Evolutionary conservation across 768 basidiomycete genomes (phyloP).

Genomic region (Amanita muscaria): DNA sequence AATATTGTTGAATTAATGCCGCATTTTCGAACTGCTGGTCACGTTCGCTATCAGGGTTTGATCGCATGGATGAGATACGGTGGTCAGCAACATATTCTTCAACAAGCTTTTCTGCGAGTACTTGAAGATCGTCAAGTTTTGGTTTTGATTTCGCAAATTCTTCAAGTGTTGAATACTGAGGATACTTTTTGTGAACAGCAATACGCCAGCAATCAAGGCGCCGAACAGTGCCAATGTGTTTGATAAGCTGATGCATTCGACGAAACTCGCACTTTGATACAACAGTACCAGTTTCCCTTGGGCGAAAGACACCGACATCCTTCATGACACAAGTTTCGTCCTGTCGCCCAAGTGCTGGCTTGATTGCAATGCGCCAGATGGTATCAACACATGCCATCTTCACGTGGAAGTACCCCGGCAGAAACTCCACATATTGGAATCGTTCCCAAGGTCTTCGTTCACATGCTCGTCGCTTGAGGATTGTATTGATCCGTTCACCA

Average conservation of each 20-base stretch:
- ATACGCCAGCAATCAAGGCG: constrained; percentile 21
- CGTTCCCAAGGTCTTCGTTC: constrained; percentile 7
- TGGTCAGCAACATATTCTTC: constrained; percentile 13
- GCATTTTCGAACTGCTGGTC: too few relatives aligned
- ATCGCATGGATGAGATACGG: not conserved
- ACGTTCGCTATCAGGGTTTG: constrained; percentile 5
- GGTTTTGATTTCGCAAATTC: constrained; percentile 21
- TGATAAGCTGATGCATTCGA: constrained; percentile 23
- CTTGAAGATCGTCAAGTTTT: constrained; percentile 12
- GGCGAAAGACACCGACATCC: constrained; percentile 14
- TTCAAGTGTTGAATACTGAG: constrained; percentile 11
- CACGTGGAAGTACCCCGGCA: constrained; percentile 19
- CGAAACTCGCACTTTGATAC: constrained; percentile 22
- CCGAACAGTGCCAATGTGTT: constrained; percentile 14
- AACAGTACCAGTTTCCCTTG: constrained; percentile 20
- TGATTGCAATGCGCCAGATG: constrained; percentile 16
- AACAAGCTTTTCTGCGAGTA: constrained; percentile 15
- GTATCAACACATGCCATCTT: too few relatives aligned
- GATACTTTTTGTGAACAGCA: constrained; percentile 10
- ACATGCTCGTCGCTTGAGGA: constrained; percentile 8
- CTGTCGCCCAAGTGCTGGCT: constrained; percentile 8
- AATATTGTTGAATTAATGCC: constrained; percentile 21
- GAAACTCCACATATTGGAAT: constrained; percentile 14
- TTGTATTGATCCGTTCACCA: constrained; percentile 6
- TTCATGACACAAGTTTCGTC: constrained; percentile 15